These are phyloP conservation scores for Ophiostoma triangulosporum DNA, from an alignment of 2,329 filamentous ascomycete species.

Conservation along the genomic window DNA sequence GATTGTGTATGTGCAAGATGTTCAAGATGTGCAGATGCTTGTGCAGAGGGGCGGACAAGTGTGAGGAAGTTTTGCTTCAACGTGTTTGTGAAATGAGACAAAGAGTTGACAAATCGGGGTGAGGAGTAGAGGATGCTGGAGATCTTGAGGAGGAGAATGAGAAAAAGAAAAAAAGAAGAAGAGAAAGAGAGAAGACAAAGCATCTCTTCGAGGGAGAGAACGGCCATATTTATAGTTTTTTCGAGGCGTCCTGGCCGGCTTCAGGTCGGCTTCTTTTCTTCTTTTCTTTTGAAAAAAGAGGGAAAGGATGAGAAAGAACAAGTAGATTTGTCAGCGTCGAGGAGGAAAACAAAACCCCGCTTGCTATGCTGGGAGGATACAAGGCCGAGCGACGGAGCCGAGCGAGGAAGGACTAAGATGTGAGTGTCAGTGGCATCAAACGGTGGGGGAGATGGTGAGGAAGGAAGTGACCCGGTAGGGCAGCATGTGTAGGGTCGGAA, in stretches of 20 bases:
- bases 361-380: slow-evolving; percentile 18
- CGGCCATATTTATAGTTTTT: slow-evolving; percentile 52
- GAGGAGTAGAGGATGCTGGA: slow-evolving; percentile 5
- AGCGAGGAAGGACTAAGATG: slow-evolving; percentile 5
- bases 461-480: not conserved
- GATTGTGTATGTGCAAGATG: slow-evolving; percentile 6
- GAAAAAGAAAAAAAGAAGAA: slow-evolving; percentile 44
- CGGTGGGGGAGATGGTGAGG: slow-evolving; percentile 4
- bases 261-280: slow-evolving; percentile 21
- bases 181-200: slow-evolving; percentile 42
- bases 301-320: slow-evolving; percentile 28
- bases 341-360: slow-evolving; percentile 26
- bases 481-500: not conserved
- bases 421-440: slow-evolving; percentile 5
- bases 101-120: slow-evolving; percentile 1
- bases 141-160: slow-evolving; percentile 13
- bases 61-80: slow-evolving; percentile 11
- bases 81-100: slow-evolving; percentile 10
- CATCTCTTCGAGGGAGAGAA: slow-evolving; percentile 30
- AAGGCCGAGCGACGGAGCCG: slow-evolving; percentile 18
- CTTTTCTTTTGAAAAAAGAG: too few relatives aligned
- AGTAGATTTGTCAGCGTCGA: slow-evolving; percentile 29
- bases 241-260: slow-evolving; percentile 22
- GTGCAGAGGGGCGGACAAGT: slow-evolving; percentile 2
- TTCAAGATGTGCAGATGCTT: too few relatives aligned